Conservation (phyloP, 495 filamentous ascomycete genomes). For the Geoglossum glabrum region DNA sequence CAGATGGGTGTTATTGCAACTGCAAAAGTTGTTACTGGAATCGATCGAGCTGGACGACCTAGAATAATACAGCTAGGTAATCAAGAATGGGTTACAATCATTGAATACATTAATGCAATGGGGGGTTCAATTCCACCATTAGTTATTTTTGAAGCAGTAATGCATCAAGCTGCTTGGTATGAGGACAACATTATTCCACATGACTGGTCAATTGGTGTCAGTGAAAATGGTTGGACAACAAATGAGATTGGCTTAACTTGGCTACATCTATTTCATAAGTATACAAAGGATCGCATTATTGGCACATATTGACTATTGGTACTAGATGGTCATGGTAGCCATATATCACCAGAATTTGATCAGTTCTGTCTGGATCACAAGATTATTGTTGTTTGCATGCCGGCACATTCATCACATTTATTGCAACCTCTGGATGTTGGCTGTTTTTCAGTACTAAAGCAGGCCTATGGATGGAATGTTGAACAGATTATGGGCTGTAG, state of each 20-base stretch:
- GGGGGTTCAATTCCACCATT: background rate
- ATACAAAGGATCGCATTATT: background rate
- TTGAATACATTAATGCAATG: background rate
- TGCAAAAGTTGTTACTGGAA: constrained; percentile 3
- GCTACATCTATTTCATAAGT: background rate
- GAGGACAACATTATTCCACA: background rate
- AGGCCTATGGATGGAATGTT: constrained; percentile 7
- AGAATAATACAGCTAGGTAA: background rate
- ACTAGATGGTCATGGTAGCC: constrained; percentile 9
- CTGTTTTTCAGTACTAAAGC: constrained; percentile 10
- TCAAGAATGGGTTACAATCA: constrained; percentile 1
- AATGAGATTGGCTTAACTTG: constrained; percentile 2
- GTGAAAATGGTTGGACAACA: constrained; percentile 1
- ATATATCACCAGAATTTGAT: constrained; percentile 4
- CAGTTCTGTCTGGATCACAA: constrained; percentile 5
- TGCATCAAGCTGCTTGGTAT: background rate
- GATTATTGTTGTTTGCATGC: constrained; percentile 11
- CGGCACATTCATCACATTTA: constrained; percentile 11
- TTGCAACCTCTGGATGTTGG: constrained; percentile 13
- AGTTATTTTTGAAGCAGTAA: constrained; percentile 1
- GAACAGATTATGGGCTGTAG: background rate
- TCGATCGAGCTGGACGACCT: background rate
- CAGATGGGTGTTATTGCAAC: no score
- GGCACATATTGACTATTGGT: constrained; percentile 4
- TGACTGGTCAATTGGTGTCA: background rate